Conservation (phyloP, 1,284 basidiomycete genomes). For the Trametes pubescens region DNA sequence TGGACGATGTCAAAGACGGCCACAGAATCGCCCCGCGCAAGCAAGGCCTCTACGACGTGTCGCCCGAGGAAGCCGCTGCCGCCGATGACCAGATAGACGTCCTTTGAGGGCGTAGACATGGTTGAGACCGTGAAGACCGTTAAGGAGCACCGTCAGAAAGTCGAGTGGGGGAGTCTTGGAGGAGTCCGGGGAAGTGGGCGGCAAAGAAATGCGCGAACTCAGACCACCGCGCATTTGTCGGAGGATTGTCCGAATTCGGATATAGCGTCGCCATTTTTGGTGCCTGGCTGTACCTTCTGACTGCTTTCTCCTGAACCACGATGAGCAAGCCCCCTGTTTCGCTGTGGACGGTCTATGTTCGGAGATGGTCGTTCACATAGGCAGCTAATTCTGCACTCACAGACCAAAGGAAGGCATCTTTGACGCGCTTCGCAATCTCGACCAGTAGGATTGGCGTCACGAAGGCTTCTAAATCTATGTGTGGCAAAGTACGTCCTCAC, state of each 20-base stretch:
- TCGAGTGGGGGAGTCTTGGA: background rate
- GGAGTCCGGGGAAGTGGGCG: conserved; percentile 9
- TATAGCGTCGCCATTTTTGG: conserved; percentile 14
- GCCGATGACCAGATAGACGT: conserved; percentile 85
- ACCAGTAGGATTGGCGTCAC: no score
- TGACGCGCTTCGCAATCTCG: no score
- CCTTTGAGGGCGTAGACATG: conserved; percentile 45
- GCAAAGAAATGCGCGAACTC: conserved; percentile 24
- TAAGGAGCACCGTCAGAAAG: background rate
- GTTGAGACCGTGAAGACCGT: background rate
- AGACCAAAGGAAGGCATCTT: no score
- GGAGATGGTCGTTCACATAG: no score
- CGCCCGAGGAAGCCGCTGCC: conserved; percentile 93
- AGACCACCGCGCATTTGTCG: conserved; percentile 19
- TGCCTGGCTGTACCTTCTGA: background rate
- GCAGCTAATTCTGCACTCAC: no score
- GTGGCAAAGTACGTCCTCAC: no score
- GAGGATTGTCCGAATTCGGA: conserved; percentile 9
- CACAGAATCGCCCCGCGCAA: conserved; percentile 82
- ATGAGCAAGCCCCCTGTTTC: no score
- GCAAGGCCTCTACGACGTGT: conserved; percentile 86
- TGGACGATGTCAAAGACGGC: conserved; percentile 92
- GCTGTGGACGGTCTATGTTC: no score
- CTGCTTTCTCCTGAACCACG: background rate
- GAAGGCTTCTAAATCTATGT: no score